These are phyloP conservation scores for Sungouiella thailandica DNA, from an alignment of 805 yeast species.

Conservation along the genomic window DNA sequence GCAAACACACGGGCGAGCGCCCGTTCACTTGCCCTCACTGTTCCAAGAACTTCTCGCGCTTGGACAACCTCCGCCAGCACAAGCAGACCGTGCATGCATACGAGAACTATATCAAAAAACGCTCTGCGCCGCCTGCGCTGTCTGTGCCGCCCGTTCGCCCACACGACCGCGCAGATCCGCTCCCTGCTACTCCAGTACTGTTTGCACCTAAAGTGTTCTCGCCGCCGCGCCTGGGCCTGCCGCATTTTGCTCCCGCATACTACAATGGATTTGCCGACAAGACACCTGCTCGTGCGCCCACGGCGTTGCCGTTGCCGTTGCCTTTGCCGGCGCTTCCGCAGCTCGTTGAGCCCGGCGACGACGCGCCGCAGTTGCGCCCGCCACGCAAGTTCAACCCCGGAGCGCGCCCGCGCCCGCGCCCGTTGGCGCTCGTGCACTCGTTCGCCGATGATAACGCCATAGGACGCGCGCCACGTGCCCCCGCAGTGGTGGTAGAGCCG, in stretches of 20 bases:
- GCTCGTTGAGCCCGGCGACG: neutral
- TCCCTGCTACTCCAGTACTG: constrained; percentile 2
- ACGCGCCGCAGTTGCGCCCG: constrained; percentile 6
- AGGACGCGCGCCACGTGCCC: neutral
- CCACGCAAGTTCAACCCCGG: constrained; percentile 31
- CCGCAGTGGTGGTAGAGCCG: constrained; percentile 5
- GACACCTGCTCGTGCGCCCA: no score
- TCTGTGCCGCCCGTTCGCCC: no score
- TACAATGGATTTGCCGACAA: neutral
- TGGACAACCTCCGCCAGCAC: constrained; percentile 89
- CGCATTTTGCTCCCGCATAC: neutral
- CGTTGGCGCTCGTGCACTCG: constrained; percentile 32
- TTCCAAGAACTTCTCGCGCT: constrained; percentile 68
- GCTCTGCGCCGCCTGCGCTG: constrained; percentile 1
- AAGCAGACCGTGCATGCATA: constrained; percentile 64
- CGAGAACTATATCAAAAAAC: constrained; percentile 21
- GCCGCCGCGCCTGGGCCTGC: constrained; percentile 5
- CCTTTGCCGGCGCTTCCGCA: neutral
- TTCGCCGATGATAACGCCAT: constrained; percentile 15
- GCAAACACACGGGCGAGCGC: constrained; percentile 92
- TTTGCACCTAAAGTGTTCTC: constrained; percentile 1
- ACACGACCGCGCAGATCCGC: neutral
- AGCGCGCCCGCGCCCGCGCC: constrained; percentile 39
- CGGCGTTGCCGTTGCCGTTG: neutral
- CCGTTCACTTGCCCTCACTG: constrained; percentile 88